Evolutionary conservation across 441 rosid genomes (phyloP), one percentile per base, ranked within the genome.

Genomic region (Iberis amara): DNA sequence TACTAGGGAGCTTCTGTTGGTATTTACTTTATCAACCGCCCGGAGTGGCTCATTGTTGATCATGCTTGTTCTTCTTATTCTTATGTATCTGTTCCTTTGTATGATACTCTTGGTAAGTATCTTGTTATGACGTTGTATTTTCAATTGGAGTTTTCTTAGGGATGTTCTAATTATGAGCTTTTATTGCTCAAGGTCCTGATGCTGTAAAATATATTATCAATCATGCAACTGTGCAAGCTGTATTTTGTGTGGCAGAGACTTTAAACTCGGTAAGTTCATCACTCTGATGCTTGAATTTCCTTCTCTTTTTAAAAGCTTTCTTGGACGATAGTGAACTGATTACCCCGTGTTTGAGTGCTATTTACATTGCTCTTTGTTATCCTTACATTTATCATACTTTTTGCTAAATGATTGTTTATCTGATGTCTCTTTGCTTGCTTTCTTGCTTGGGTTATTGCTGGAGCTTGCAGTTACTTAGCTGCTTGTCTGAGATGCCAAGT

Each of bases 41-140:
- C 97, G 11, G 97, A 94, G 70, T 94, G 99, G 99, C 66, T 80
- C 30, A 75, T 94, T 41, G 82, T 78, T 62, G 99, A 94, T 75
- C 97, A 94, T 72, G 96, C 99, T 39, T 89, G 99, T 71, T 73
- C 96, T 11, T 90, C 99, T 10, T 94, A 81, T 71, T 94, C 97
- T 57, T 83, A 62, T 56, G 73, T 81, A 28, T 89, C 96, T 18
- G 97, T 94, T 80, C 99, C 99, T 70, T 74, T 94, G 68, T 94
- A 89, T 56, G 99, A 94, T 79, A 94, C 97, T 40, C 95, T 89
- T 62, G 99, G 99, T 86, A 41, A 37, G 81, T 65, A 8, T 52
- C 41, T 62, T 39, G 39, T 62, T 52, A 9, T 38, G 31, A 3
- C 18, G 15, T 49, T 21, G 4, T 40, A 10, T 33, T 58, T 59